phyloP scores from a whole-genome alignment of 1,284 basidiomycete genomes.

The Fomitopsis schrenkii region DNA sequence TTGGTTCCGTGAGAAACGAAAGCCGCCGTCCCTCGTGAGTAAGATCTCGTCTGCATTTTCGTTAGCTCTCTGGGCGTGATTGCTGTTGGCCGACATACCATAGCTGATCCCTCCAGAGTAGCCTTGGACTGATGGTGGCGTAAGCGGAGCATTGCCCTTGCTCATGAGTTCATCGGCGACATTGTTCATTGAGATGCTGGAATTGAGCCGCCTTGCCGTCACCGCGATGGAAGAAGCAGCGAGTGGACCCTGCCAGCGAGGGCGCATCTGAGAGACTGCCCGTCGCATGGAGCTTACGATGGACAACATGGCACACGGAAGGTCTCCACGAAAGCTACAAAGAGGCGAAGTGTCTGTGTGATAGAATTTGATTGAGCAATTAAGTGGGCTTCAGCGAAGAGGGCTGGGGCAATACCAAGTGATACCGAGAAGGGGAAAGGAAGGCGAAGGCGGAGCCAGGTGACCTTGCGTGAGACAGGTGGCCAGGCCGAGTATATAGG shows the following conservation, averaged over 20 bases:
- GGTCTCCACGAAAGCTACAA: no score
- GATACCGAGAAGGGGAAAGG: not conserved
- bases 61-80: not conserved
- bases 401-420: not conserved
- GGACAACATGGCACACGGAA: not conserved
- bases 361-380: not conserved
- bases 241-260: not conserved
- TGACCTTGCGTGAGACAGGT: slow-evolving; percentile 4
- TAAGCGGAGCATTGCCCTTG: not conserved
- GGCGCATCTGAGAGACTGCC: not conserved
- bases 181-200: not conserved
- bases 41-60: not conserved
- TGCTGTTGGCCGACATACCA: not conserved
- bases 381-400: not conserved
- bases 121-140: not conserved
- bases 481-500: not conserved
- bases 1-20: not conserved
- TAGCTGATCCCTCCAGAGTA: not conserved
- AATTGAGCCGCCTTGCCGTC: not conserved
- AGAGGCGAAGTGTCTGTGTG: not conserved
- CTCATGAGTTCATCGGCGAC: not conserved
- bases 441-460: slow-evolving; percentile 1
- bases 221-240: no score
- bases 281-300: not conserved
- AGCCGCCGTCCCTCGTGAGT: slow-evolving; percentile 4